Conservation (phyloP, 2,329 filamentous ascomycete species). For the Phaeomoniella chlamydospora region DNA sequence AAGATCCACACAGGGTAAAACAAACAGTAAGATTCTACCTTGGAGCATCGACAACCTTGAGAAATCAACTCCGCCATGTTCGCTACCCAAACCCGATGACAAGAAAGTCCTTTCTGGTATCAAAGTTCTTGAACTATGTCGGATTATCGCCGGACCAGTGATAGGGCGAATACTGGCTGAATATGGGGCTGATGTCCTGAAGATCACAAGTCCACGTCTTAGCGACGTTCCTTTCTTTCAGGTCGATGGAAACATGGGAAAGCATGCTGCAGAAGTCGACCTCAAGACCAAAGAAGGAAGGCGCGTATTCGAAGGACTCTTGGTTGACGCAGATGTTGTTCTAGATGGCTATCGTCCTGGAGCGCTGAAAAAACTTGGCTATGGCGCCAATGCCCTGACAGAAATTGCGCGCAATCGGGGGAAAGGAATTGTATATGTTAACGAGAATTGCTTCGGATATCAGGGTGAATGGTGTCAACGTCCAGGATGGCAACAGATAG, state of each 20-base stretch:
- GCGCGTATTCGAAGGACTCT: constrained; percentile 23
- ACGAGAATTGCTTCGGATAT: constrained; percentile 37
- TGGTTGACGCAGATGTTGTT: constrained; percentile 37
- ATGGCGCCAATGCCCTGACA: constrained; percentile 30
- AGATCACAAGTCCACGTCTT: constrained; percentile 27
- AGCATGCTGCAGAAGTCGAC: constrained; percentile 47
- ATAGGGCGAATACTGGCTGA: constrained; percentile 26
- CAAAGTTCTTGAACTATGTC: constrained; percentile 34
- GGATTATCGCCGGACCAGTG: constrained; percentile 30
- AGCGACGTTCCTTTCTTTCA: constrained; percentile 48
- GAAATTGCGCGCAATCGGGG: constrained; percentile 24
- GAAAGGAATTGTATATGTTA: constrained; percentile 31
- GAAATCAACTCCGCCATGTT: constrained; percentile 30
- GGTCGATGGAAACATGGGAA: constrained; percentile 58
- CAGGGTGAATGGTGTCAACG: constrained; percentile 29
- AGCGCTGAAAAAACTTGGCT: constrained; percentile 44
- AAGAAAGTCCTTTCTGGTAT: constrained; percentile 27
- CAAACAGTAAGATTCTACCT: constrained; percentile 24
- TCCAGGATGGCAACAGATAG: constrained; percentile 38
- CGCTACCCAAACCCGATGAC: too few species aligned
- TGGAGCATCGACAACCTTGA: constrained; percentile 38
- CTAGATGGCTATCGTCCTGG: constrained; percentile 37
- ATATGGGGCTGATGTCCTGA: constrained; percentile 31
- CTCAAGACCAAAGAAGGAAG: constrained; percentile 27
- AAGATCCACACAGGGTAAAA: constrained; percentile 19